phyloP scores from a whole-genome alignment of 805 yeast genomes.

The Metschnikowia bowlesiae region DNA sequence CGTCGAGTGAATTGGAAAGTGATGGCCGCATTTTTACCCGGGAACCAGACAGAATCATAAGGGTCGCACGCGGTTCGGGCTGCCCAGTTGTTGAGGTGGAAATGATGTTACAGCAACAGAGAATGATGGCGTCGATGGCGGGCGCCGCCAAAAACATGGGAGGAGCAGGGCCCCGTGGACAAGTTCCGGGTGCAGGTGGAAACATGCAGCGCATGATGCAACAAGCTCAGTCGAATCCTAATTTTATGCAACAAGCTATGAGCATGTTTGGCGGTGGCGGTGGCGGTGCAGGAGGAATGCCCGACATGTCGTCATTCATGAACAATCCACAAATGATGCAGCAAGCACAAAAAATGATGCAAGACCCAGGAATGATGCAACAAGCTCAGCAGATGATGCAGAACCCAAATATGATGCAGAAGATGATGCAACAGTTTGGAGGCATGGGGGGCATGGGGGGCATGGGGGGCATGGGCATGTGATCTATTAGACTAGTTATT shows the following conservation, averaged over 20 bases:
- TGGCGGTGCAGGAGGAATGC: constrained; percentile 37
- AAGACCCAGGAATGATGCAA: constrained; percentile 43
- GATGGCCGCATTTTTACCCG: constrained; percentile 79
- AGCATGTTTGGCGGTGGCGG: constrained; percentile 58
- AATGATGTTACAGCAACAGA: constrained; percentile 83
- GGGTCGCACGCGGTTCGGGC: constrained; percentile 95
- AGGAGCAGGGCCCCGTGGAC: constrained; percentile 32
- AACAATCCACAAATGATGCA: constrained; percentile 48
- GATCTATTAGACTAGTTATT: not conserved
- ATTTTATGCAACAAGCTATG: constrained; percentile 58
- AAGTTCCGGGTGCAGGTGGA: constrained; percentile 19
- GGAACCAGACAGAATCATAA: constrained; percentile 78
- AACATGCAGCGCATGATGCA: constrained; percentile 51
- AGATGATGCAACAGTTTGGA: constrained; percentile 68
- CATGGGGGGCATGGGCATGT: constrained; percentile 4
- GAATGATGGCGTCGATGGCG: constrained; percentile 93
- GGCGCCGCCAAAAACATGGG: constrained; percentile 56
- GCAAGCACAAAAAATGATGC: constrained; percentile 45
- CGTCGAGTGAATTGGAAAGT: constrained; percentile 80
- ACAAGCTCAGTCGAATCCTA: constrained; percentile 48
- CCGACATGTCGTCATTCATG: constrained; percentile 40
- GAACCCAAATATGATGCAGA: constrained; percentile 67
- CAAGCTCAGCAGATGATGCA: constrained; percentile 43
- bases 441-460: constrained; percentile 12
- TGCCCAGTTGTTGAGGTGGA: constrained; percentile 90